A percentile compares a stretch with the other conserved stretches of the same genome.
Conservation (phyloP, 257 asterid genomes). For the Nicotiana tomentosiformis region DNA sequence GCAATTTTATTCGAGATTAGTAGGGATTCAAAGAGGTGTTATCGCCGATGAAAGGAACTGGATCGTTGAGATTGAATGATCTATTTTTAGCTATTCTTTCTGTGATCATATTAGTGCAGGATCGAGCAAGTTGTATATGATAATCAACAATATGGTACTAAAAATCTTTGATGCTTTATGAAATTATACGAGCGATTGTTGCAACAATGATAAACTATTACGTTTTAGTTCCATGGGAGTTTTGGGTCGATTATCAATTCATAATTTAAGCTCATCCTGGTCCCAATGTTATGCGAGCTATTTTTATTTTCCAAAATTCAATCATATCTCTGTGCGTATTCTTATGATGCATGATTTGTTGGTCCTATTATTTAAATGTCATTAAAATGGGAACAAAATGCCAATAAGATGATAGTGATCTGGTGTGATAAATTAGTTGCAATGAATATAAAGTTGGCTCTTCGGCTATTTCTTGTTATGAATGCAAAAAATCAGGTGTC, state of each 20-base stretch:
- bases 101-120: neutral
- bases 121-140: neutral
- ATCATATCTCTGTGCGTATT: too few relatives aligned
- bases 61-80: conserved; percentile 41
- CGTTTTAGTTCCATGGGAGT: neutral
- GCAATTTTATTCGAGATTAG: conserved; percentile 37
- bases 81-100: neutral
- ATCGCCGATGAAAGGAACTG: conserved; percentile 56
- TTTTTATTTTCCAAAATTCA: too few relatives aligned
- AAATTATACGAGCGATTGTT: neutral
- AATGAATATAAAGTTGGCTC: too few relatives aligned
- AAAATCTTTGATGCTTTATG: neutral
- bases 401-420: neutral
- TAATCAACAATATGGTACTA: neutral
- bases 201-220: too few relatives aligned
- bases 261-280: too few relatives aligned
- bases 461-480: too few relatives aligned
- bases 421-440: neutral
- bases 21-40: conserved; percentile 52
- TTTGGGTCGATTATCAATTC: neutral
- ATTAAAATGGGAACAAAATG: neutral
- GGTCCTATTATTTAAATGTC: neutral
- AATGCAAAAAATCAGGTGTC: too few relatives aligned
- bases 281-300: neutral
- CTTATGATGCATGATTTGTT: too few relatives aligned